Evolutionary conservation across 139 green algal species (phyloP), one percentile per base, ranked within the genome.

Genomic region (Auxenochlorella protothecoides): DNA sequence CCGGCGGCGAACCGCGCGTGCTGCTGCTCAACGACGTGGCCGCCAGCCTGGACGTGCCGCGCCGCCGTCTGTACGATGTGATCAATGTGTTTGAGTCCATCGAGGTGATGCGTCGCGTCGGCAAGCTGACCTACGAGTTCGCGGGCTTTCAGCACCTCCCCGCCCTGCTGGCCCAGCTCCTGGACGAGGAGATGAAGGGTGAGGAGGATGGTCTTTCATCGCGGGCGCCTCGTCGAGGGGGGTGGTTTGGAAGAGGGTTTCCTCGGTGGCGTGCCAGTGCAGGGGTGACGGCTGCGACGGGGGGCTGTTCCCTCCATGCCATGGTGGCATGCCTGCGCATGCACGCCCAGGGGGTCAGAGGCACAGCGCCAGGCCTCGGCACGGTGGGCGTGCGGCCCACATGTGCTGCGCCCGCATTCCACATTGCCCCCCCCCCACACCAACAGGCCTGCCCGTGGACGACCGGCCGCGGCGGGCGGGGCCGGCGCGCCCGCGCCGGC

Each of bases 31-130:
- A 87, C 55, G 72, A 83, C 53, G 79, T 82, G 12, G 84, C 84
- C 10, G 68, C 71, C 27, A 70, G 55, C 54, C 77, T 89, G 62
- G 77, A 79, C 9, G 88, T 93, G 64, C 79, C 84, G 53, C 81
- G 91, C 15, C 85, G 89, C 59, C 77, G 89, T 44, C 81, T 95
- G 53, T 95, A 95, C 65, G 89, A 95, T 77, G 87, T 95, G 60
- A 87, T 93, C 60, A 94, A 93, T 76, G 89, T 95, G 15, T 81
- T 94, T 53, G 89, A 95, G 75, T 78, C 77, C 6, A 75, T 93
- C 8, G 76, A 89, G 73, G 86, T 92, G 13, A 74, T 84, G 63
- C 63, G 59, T 13, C 74, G 81, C 56, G 79, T 82, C 10, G 79
- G 79, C 68, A 87, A 85, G 67, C 74, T 87, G 56, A 71, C 71